phyloP scores from a whole-genome alignment of 192 early-diverging fungal genomes.

The Coemansia brasiliensis region DNA sequence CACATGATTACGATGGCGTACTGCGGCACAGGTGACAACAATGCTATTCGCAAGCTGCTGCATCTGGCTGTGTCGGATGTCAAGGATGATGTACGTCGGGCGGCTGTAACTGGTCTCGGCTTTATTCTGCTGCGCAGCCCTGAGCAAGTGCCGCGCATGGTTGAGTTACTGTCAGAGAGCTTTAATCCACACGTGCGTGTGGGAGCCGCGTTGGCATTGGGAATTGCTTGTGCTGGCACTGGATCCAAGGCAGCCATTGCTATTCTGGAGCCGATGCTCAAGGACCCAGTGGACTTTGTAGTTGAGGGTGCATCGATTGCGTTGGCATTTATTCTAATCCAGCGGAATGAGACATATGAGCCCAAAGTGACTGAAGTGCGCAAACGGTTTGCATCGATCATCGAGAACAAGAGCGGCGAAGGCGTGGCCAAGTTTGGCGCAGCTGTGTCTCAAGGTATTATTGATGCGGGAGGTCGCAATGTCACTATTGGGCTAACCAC shows the following conservation, averaged over 20 bases:
- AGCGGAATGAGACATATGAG: slow-evolving; percentile 86
- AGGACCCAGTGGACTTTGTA: slow-evolving; percentile 97
- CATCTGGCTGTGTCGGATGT: slow-evolving; percentile 98
- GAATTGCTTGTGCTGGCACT: slow-evolving; percentile 96
- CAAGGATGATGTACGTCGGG: slow-evolving; percentile 99
- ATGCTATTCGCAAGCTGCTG: slow-evolving; percentile 87
- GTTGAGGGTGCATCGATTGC: slow-evolving; percentile 95
- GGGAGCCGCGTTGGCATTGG: slow-evolving; percentile 93
- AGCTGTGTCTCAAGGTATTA: slow-evolving; percentile 92
- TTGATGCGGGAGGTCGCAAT: slow-evolving; percentile 98
- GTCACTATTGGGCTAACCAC: slow-evolving; percentile 92
- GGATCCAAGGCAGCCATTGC: slow-evolving; percentile 88
- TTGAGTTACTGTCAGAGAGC: slow-evolving; percentile 95
- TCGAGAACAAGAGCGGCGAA: slow-evolving; percentile 91
- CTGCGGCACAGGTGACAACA: slow-evolving; percentile 96
- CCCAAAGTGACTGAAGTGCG: slow-evolving; percentile 82
- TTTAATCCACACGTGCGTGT: slow-evolving; percentile 99
- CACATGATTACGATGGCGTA: slow-evolving; percentile 98
- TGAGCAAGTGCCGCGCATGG: slow-evolving; percentile 95
- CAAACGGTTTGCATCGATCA: slow-evolving; percentile 84
- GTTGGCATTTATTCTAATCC: slow-evolving; percentile 91
- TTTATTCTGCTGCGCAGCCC: slow-evolving; percentile 93
- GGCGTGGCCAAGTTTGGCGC: slow-evolving; percentile 94
- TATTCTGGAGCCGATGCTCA: slow-evolving; percentile 94
- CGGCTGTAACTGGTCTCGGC: slow-evolving; percentile 94